Evolutionary conservation across 768 basidiomycete genomes (phyloP).

Genomic region (Baorangia bicolor): DNA sequence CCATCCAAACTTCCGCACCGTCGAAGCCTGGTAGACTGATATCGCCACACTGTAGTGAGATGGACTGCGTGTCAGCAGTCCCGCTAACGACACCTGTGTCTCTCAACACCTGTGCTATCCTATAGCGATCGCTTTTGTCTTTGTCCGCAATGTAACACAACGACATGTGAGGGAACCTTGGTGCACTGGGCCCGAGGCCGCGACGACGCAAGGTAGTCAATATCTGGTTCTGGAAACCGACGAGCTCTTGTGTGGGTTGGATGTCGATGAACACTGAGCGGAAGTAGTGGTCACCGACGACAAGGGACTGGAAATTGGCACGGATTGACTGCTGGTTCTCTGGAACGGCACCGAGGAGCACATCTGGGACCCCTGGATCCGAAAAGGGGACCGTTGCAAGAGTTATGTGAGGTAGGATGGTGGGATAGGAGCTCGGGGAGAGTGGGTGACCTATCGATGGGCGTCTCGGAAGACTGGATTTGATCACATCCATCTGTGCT

Average conservation of each 20-base stretch:
- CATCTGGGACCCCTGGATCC: background rate
- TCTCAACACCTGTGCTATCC: conserved; percentile 44
- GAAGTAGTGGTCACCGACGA: conserved; percentile 62
- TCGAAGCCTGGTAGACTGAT: conserved; percentile 43
- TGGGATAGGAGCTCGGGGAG: conserved; percentile 51
- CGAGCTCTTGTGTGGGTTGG: conserved; percentile 44
- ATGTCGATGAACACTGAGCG: conserved; percentile 66
- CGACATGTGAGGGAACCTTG: conserved; percentile 70
- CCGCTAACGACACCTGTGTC: conserved; percentile 33
- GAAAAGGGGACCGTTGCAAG: conserved; percentile 45
- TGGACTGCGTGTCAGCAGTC: conserved; percentile 27
- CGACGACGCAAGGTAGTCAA: conserved; percentile 35
- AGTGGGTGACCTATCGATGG: conserved; percentile 14
- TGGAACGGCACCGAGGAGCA: conserved; percentile 43
- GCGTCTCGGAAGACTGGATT: conserved; percentile 46
- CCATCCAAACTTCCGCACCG: conserved; percentile 56
- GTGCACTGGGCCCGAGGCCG: conserved; percentile 45
- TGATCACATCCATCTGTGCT: conserved; percentile 43
- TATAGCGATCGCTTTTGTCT: conserved; percentile 56
- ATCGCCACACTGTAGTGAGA: conserved; percentile 25
- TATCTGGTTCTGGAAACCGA: conserved; percentile 48
- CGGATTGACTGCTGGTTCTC: conserved; percentile 33
- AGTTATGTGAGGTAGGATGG: conserved; percentile 70
- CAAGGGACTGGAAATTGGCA: conserved; percentile 52
- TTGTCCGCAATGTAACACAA: conserved; percentile 69